These are phyloP conservation scores for Magnusiomyces sp. DNA, from an alignment of 1,139 yeast species.

Conservation along the genomic window DNA sequence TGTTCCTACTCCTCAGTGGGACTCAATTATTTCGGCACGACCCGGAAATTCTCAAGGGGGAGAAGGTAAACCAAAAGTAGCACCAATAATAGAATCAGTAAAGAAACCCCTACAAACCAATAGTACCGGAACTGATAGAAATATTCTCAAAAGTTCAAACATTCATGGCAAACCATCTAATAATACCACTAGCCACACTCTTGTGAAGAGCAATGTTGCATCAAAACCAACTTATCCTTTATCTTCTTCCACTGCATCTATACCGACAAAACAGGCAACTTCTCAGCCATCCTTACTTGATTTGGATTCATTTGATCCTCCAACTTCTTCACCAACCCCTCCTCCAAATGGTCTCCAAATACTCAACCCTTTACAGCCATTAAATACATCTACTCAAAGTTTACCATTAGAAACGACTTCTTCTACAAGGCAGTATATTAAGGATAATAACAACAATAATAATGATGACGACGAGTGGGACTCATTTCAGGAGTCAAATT, in stretches of 20 bases:
- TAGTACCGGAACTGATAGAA: background rate
- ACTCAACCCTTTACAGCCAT: background rate
- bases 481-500: background rate
- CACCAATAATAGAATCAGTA: background rate
- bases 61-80: too few species aligned
- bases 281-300: background rate
- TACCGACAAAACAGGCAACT: background rate
- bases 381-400: background rate
- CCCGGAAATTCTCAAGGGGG: background rate
- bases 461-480: slow-evolving; percentile 12
- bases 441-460: slow-evolving; percentile 9
- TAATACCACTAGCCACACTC: background rate
- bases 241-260: background rate
- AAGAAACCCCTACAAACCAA: too few species aligned
- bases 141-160: too few species aligned
- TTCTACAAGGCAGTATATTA: background rate
- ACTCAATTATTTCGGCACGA: background rate
- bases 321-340: background rate
- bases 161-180: too few species aligned
- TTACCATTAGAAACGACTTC: background rate
- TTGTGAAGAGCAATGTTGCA: background rate
- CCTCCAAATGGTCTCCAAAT: background rate
- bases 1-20: background rate
- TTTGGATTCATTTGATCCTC: background rate
- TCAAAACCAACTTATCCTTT: background rate